These are phyloP conservation scores for Hymenoscyphus fructigenus DNA, from an alignment of 2,329 filamentous ascomycete genomes.

Conservation along the genomic window DNA sequence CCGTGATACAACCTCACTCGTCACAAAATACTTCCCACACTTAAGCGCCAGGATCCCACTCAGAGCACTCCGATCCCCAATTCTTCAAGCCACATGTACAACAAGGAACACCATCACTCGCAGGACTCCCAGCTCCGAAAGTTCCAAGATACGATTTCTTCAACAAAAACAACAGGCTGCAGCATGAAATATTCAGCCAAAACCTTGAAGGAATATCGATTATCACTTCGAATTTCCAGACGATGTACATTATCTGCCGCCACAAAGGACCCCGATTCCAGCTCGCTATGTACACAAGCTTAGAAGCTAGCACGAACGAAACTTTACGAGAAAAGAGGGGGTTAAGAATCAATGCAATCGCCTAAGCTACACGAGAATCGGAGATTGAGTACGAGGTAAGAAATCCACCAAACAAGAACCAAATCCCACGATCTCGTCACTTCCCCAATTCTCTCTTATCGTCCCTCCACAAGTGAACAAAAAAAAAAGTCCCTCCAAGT, in stretches of 20 bases:
- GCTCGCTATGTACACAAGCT: too few species aligned
- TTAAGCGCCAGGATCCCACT: background rate
- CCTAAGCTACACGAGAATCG: too few species aligned
- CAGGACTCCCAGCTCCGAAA: background rate
- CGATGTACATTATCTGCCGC: too few species aligned
- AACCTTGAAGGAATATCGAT: background rate
- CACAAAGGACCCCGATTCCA: too few species aligned
- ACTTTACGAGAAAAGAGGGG: too few species aligned
- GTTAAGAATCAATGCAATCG: too few species aligned
- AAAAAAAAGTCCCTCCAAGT: background rate
- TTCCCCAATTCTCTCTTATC: too few species aligned
- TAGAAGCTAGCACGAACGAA: too few species aligned
- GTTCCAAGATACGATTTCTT: background rate
- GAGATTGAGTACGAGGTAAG: too few species aligned
- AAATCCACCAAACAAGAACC: too few species aligned
- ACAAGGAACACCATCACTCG: background rate
- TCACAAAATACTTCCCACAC: background rate
- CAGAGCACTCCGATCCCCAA: background rate
- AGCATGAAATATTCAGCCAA: background rate
- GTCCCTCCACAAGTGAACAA: too few species aligned
- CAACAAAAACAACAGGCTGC: background rate
- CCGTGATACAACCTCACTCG: background rate
- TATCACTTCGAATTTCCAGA: background rate
- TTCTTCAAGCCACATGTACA: constrained; percentile 2
- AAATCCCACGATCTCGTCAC: too few species aligned